Evolutionary conservation across 1,139 yeast genomes (phyloP), one percentile per base, ranked within the genome.

Genomic region (Geotrichum phurueaensis): DNA sequence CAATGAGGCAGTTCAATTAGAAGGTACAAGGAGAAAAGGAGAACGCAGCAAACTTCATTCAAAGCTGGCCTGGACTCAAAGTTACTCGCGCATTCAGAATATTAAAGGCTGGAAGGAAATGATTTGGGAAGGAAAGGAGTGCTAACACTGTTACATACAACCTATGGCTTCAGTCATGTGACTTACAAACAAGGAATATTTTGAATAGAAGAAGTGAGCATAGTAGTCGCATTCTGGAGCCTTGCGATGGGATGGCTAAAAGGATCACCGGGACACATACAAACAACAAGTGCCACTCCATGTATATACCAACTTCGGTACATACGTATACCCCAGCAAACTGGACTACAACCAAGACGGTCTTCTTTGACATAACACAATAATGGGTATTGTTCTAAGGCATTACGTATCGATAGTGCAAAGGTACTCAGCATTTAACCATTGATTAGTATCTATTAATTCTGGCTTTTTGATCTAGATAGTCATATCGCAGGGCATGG

Each of bases 21-120:
- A 33, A n/a, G 15, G 33, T 18, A 18, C 33, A 23, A 22, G 47
- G 25, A 45, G 49, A 53, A 23, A 45, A 54, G 47, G 47, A 39
- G 47, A 39, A 39, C 47, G 29, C 29, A 27, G 18, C 57, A 49
- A 49, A 15, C 48, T 55, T 9, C 57, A 55, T 36, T 53, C 53
- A 18, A 22, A 48, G 27, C 52, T 49, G 18, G 25, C 39, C 13
- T 33, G 33, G 29, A 31, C 49, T 20, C 29, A 36, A 47, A 45
- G 18, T 7, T 39, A 39, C 18, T 39, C 47, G 7, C 47, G 47
- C 48, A 55, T 29, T 12, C 31, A 23, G 12, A 50, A 27, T 23
- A 39, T 43, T 18, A 51, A 39, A 45, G 59, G 59, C 5, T 56
- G 59, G 59, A 43, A 29, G 3, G 59, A 56, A 43, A 56, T 56